Base-by-base conservation (phyloP, 495 filamentous ascomycete genomes). In the Penicillium paxilli region DNA sequence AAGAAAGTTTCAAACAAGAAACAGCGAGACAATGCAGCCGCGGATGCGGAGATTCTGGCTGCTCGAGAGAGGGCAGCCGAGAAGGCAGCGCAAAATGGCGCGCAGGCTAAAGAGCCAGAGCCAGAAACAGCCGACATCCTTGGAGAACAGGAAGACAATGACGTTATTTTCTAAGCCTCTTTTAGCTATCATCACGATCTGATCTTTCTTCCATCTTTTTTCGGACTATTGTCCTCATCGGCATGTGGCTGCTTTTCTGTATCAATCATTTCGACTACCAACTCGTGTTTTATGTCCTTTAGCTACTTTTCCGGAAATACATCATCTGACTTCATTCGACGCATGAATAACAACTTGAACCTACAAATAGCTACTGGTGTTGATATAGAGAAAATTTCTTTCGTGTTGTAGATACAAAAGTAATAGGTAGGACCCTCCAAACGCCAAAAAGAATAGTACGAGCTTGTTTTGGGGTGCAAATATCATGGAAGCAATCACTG, bases 1-100 rank as follows among this genome's bases (percentile, higher is more conserved):
- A 99, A 98, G 79, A 99, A 99, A 80, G 93, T 96, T 20, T 91
- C 91, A n/a, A 83, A 81, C 63, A 97, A 97, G 76, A 98, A 98
- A 66, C 89, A 95, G 66, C 76, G 91, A 60, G 92, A 96, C 50
- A 85, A 68, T 16, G 89, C 88, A 3, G 86, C 81, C 9, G 83
- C 82, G 46, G 89, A 92, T 57, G 86, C 86, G 37, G 87, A 91
- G 68, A 85, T 89, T 70, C 80, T 83, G 52, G 72, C 71, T 8
- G 83, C 80, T 67, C 83, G 75, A 49, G 79, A 80, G 60, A 78
- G 63, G 51, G 73, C 74, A 45, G 77, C 71, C 23, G 68, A 70
- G 44, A 49, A 69, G 41, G 67, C 76, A 47, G 63, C 70, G 44
- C 54, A 61, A 12, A 52, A 68, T 55, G 57, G 58, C 32, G 38